phyloP scores from a whole-genome alignment of 257 asterid genomes.

The Solanum appendiculatum region DNA sequence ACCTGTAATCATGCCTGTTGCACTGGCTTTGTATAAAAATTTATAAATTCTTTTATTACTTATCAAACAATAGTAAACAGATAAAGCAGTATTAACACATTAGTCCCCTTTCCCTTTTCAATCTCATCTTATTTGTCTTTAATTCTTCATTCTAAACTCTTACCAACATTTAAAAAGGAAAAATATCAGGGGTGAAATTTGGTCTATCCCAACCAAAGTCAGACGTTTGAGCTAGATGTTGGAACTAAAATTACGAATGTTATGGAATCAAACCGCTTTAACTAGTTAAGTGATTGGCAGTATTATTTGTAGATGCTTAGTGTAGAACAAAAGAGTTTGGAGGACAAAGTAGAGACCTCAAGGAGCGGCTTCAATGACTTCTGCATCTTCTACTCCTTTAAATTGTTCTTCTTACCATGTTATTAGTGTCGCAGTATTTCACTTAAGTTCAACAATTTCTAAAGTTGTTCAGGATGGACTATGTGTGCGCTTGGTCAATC shows the following conservation, averaged over 20 bases:
- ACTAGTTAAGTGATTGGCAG: neutral
- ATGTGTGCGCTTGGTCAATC: conserved; percentile 73
- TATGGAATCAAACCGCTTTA: neutral
- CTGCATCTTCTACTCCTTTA: neutral
- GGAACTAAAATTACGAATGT: neutral
- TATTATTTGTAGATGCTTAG: neutral
- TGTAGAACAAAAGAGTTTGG: neutral
- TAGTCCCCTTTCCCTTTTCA: neutral
- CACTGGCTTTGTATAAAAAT: neutral
- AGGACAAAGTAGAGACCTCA: neutral
- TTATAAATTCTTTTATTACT: neutral
- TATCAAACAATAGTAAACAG: neutral
- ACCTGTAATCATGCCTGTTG: neutral
- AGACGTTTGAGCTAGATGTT: neutral
- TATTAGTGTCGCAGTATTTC: neutral
- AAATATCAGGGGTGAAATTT: neutral
- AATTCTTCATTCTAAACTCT: neutral
- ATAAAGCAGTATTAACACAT: neutral
- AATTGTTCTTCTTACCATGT: neutral
- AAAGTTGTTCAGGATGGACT: conserved; percentile 27
- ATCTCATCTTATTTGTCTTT: neutral
- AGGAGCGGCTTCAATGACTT: neutral
- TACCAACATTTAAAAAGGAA: neutral
- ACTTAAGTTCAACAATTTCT: conserved; percentile 21
- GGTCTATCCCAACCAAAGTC: neutral